Base-by-base conservation (phyloP, 176 grass and related monocot genomes). In the Zoysia pacifica region DNA sequence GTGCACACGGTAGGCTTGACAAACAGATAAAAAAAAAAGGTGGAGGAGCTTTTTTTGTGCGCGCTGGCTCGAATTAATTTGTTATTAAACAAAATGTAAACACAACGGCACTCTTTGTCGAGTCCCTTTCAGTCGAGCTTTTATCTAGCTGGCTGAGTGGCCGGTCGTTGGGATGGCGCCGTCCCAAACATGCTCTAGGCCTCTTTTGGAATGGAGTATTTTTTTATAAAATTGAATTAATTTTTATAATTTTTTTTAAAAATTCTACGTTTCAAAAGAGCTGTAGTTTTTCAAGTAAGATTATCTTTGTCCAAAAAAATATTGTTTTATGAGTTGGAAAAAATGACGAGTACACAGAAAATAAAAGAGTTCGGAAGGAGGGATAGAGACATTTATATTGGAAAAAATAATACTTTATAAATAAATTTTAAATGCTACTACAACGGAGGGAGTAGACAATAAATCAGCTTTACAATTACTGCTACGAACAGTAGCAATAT, bases 121-220 rank as follows among this genome's bases (percentile, higher is more conserved):
- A 35, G 68, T 71, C 56, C 40, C 55, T 86, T 47, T 62, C 54
- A 62, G 41, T 5, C 78, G 54, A 63, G 85, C 78, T 82, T 76
- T 64, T 12, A 60, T 58, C 41, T 7, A 46, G 12, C 48, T 82
- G 66, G 61, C 85, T 64, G 40, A 20, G 14, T 18, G 65, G 41
- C 35, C 40, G 66, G 79, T 82, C 6, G 85, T 87, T 87, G 85
- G 63, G 41, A 65, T 82, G 85, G 79, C 66, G 48, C 72, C 79
- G 47, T 78, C 50, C 19, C 49, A 38, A 28, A 45, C 79, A 63
- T 10, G 56, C 66, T 19, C 28, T 28, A 28, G 28, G 28, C 28
- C 28, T 28, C 28, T 28, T 28, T 28, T 28, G 28, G 28, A 28
- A 28, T 28, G 0, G 28, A 28, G 28, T 28, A 28, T 28, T 28